Conservation (phyloP, 129 eudicot species). For the Silybum marianum region DNA sequence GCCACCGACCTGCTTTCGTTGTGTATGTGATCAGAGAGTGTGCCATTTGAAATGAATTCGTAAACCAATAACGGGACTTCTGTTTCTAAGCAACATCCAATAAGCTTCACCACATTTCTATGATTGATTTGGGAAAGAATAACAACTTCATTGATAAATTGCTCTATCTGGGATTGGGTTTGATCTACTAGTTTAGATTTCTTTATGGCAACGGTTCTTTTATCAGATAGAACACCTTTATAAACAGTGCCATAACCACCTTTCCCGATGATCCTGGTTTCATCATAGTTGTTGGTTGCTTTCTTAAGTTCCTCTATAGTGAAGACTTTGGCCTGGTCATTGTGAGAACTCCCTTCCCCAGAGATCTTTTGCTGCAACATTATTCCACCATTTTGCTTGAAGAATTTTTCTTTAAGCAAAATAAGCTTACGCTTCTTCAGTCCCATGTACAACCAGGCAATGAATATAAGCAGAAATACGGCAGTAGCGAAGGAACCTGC, state of each 20-base stretch:
- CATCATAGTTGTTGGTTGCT: conserved; percentile 49
- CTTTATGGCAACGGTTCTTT: conserved; percentile 44
- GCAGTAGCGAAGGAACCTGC: conserved; percentile 27
- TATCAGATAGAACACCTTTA: conserved; percentile 42
- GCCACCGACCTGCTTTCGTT: neutral
- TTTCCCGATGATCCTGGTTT: conserved; percentile 45
- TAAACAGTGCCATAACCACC: conserved; percentile 57
- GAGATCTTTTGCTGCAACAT: conserved; percentile 28
- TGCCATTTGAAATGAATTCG: conserved; percentile 47
- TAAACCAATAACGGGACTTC: conserved; percentile 35
- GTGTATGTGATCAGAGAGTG: conserved; percentile 44
- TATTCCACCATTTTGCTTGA: conserved; percentile 53
- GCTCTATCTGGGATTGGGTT: conserved; percentile 37
- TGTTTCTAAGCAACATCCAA: conserved; percentile 43
- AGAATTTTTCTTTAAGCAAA: conserved; percentile 30
- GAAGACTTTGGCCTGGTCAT: conserved; percentile 20
- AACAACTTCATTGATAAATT: conserved; percentile 51
- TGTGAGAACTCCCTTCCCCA: too few species aligned
- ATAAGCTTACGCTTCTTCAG: conserved; percentile 33
- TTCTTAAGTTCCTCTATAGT: conserved; percentile 36
- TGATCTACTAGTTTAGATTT: conserved; percentile 34
- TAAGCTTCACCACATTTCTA: conserved; percentile 38
- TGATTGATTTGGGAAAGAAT: conserved; percentile 42
- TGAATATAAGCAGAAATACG: conserved; percentile 8
- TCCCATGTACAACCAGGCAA: conserved; percentile 30